Conservation (phyloP, 495 filamentous ascomycete species). For the Bacidia rubella region DNA sequence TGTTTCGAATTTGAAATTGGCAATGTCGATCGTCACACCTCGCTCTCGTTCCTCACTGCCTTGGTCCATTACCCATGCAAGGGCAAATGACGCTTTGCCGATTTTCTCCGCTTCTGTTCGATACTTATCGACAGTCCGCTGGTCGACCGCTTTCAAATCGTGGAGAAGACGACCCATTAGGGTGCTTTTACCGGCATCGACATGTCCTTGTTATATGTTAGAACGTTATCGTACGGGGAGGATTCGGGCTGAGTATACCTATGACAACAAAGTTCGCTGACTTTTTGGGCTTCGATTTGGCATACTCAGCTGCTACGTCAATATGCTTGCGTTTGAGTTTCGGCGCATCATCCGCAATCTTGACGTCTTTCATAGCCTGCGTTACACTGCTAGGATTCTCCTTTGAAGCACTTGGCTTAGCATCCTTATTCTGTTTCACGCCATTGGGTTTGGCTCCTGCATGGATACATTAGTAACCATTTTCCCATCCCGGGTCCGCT, state of each 20-base stretch:
- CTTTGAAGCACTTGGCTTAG: slow-evolving; percentile 22
- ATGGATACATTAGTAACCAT: too few relatives aligned
- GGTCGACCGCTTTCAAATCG: slow-evolving; percentile 75
- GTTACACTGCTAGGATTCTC: slow-evolving; percentile 19
- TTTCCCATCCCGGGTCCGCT: too few relatives aligned
- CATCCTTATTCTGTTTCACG: slow-evolving; percentile 31
- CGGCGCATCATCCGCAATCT: slow-evolving; percentile 49
- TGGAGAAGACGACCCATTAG: slow-evolving; percentile 91
- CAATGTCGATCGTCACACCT: slow-evolving; percentile 96
- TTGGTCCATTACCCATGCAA: slow-evolving; percentile 93
- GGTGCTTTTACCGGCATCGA: slow-evolving; percentile 95
- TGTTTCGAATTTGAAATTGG: slow-evolving; percentile 85
- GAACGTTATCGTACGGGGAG: too few relatives aligned
- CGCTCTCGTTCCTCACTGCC: slow-evolving; percentile 71
- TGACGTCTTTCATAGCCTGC: slow-evolving; percentile 38
- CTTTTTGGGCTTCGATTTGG: slow-evolving; percentile 61
- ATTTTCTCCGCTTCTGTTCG: slow-evolving; percentile 78
- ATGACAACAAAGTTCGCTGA: slow-evolving; percentile 92
- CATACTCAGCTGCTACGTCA: slow-evolving; percentile 70
- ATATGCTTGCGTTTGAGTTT: slow-evolving; percentile 74
- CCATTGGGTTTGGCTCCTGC: too few relatives aligned
- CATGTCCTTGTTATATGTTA: slow-evolving; percentile 58
- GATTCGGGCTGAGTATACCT: slow-evolving; percentile 35
- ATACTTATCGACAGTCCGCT: slow-evolving; percentile 77
- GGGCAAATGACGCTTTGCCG: slow-evolving; percentile 87